Evolutionary conservation across 129 eudicot genomes (phyloP).

Genomic region (Tanacetum coccineum): DNA sequence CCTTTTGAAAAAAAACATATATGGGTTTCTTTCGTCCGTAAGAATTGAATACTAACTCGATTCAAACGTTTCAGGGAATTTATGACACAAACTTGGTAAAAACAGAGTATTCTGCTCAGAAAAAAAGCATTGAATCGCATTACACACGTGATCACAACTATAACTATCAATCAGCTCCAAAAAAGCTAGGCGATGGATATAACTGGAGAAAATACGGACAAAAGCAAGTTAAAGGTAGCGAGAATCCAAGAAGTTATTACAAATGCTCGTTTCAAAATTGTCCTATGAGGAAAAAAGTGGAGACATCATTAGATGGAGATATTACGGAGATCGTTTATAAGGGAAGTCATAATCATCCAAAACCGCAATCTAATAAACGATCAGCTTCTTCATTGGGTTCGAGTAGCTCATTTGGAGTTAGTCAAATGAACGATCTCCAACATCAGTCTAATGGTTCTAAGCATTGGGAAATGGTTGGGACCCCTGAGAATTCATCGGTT

Average conservation of each 20-base stretch:
- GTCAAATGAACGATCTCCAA: slow-evolving; percentile 26
- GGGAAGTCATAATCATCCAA: slow-evolving; percentile 75
- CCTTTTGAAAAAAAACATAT: neutral
- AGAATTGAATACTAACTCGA: neutral
- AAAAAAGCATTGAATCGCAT: slow-evolving; percentile 29
- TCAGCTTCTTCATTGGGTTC: slow-evolving; percentile 42
- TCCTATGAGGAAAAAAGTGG: slow-evolving; percentile 69
- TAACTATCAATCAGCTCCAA: slow-evolving; percentile 38
- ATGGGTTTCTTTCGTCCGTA: neutral
- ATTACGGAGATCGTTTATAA: slow-evolving; percentile 72
- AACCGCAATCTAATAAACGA: slow-evolving; percentile 64
- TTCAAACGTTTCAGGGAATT: slow-evolving; percentile 37
- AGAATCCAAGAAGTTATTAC: slow-evolving; percentile 84
- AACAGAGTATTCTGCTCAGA: slow-evolving; percentile 31
- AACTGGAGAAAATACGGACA: slow-evolving; percentile 91
- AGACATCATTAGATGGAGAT: slow-evolving; percentile 60
- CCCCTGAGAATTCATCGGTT: slow-evolving; percentile 59
- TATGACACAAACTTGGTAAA: slow-evolving; percentile 29
- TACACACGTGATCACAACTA: slow-evolving; percentile 2
- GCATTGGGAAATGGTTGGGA: slow-evolving; percentile 46
- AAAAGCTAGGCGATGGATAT: slow-evolving; percentile 64
- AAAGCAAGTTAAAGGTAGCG: slow-evolving; percentile 82
- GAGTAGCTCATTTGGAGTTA: slow-evolving; percentile 21
- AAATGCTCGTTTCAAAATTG: slow-evolving; percentile 69
- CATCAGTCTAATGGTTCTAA: slow-evolving; percentile 37